Percentiles rank a stretch among this genome's conserved stretches.
Evolutionary conservation across 179 eudicot species (phyloP).

Genomic region (Pouteria campechiana): DNA sequence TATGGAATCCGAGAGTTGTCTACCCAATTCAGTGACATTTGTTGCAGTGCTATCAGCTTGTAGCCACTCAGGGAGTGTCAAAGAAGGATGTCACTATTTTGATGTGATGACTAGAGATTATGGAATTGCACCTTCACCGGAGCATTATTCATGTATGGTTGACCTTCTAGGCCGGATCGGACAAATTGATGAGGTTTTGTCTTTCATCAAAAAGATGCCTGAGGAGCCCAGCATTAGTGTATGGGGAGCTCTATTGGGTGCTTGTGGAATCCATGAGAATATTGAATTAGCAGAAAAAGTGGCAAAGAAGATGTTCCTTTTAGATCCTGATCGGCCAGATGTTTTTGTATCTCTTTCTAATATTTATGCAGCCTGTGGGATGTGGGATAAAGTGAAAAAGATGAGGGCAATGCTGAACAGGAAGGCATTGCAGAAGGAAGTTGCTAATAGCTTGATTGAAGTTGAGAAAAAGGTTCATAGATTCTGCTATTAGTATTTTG

Average conservation of each 20-base stretch:
- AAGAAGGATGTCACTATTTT: constrained; percentile 3
- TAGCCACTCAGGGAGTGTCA: constrained; percentile 6
- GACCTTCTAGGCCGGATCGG: constrained; percentile 9
- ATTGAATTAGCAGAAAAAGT: constrained; percentile 19
- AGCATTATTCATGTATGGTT: constrained; percentile 7
- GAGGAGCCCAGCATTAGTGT: constrained; percentile 4
- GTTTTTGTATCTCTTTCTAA: constrained; percentile 15
- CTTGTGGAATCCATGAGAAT: constrained; percentile 15
- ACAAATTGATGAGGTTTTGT: not conserved
- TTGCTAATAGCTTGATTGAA: constrained; percentile 8
- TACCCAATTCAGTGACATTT: constrained; percentile 1
- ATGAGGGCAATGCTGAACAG: constrained; percentile 7
- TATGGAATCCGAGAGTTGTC: not conserved
- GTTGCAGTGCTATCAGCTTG: constrained; percentile 9
- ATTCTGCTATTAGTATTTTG: too few relatives aligned
- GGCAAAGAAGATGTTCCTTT: constrained; percentile 10
- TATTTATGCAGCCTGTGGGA: constrained; percentile 16
- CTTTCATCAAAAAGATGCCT: constrained; percentile 1
- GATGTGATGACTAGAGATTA: constrained; percentile 4
- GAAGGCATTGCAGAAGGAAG: constrained; percentile 6
- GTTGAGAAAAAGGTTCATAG: constrained; percentile 3
- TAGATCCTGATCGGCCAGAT: constrained; percentile 21
- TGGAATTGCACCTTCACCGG: constrained; percentile 1
- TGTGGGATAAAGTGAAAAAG: constrained; percentile 15
- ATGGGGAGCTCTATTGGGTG: constrained; percentile 14